Base-by-base conservation (phyloP, 2,329 filamentous ascomycete species). In the Byssochlamys sp. region DNA sequence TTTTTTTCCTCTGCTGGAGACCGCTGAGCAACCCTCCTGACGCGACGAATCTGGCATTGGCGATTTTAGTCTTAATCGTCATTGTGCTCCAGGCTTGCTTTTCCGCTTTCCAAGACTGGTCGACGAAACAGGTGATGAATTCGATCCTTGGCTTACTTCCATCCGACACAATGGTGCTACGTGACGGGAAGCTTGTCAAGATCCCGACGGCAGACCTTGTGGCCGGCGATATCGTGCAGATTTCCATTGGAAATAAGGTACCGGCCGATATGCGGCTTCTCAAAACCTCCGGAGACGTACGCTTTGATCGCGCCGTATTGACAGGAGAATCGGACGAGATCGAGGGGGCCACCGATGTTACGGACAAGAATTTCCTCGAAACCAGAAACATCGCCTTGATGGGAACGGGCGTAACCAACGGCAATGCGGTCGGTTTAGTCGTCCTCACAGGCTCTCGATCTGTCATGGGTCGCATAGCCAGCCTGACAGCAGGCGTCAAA, bases 81-180 rank as follows among this genome's bases (percentile, higher is more conserved):
- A 91, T 87, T 65, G 72, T 84, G 60, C 80, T 87, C 27, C 84
- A 87, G 64, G 88, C 86, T 63, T 80, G 77, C 12, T 91, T 91
- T 74, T 85, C 85, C 57, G 81, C 82, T 65, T 87, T 81, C 73
- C 84, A 86, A 67, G 88, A 91, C 69, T 91, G 88, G 83, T 89
- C 86, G 1, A 88, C 86, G 0, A 86, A 83, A 6, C 78, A 84
- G 10, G 88, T 90, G 58, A 91, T 91, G 89, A 84, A 84, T 27
- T 89, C 86, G 0, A 91, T 92, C 67, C 85, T 86, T 58, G 85
- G 81, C 28, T 87, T 91, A 82, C 78, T 91, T 19, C 88, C 88
- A 0, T 86, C 90, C 59, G 80, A 85, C 60, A 89, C 85, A 61
- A 75, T 86, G 35, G 80, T 88, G 4, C 71, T 87, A 11, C 82